phyloP scores from a whole-genome alignment of 257 asterid genomes.

The Fraxinus quadrangulata region DNA sequence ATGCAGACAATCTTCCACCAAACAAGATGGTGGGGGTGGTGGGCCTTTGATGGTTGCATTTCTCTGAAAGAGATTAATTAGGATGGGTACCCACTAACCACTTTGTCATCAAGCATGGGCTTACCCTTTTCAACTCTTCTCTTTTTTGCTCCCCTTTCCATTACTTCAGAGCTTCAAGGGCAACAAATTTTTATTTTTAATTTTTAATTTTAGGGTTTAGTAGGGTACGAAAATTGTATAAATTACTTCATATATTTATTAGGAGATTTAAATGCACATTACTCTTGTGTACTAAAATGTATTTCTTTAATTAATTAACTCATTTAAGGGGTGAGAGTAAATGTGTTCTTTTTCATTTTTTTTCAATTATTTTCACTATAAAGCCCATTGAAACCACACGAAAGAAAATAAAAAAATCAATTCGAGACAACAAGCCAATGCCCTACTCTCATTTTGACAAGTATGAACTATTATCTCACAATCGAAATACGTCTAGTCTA shows the following conservation, averaged over 20 bases:
- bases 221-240: not conserved
- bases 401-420: no score
- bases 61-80: slow-evolving; percentile 40
- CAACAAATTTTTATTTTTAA: not conserved
- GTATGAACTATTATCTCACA: not conserved
- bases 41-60: slow-evolving; percentile 55
- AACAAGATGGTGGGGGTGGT: slow-evolving; percentile 30
- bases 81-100: slow-evolving; percentile 51
- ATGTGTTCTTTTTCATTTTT: no score
- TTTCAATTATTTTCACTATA: no score
- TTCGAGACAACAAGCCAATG: no score
- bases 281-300: no score
- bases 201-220: not conserved
- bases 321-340: not conserved
- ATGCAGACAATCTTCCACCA: slow-evolving; percentile 22
- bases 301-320: not conserved
- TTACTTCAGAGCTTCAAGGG: slow-evolving; percentile 12
- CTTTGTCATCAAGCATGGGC: slow-evolving; percentile 39
- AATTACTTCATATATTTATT: not conserved
- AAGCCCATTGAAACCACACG: no score
- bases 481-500: not conserved
- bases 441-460: no score
- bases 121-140: slow-evolving; percentile 24
- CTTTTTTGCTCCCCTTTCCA: slow-evolving; percentile 16
- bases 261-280: not conserved